Conservation (phyloP, 192 early-diverging fungal species). For the Backusella tarrabulga region DNA sequence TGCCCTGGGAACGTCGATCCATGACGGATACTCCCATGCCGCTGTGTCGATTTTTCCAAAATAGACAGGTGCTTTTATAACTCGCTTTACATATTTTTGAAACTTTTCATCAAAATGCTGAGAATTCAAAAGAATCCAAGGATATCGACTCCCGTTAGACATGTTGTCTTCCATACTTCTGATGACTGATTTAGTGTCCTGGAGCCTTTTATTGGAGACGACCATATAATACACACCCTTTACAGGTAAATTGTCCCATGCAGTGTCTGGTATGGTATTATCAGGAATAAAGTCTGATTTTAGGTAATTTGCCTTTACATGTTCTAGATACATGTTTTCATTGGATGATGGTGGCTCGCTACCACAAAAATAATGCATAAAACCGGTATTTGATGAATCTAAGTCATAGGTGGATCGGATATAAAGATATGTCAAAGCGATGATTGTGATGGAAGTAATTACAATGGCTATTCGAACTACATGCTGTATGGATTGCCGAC, state of each 20-base stretch:
- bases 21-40: conserved; percentile 75
- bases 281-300: not conserved
- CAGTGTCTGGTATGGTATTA: not conserved
- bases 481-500: not conserved
- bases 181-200: conserved; percentile 55
- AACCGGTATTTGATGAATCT: not conserved
- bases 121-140: conserved; percentile 72
- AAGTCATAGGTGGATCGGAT: not conserved
- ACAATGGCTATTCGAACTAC: not conserved
- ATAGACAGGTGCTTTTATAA: conserved; percentile 13
- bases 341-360: not conserved
- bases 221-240: conserved; percentile 37
- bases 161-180: conserved; percentile 66
- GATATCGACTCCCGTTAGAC: conserved; percentile 67
- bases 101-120: conserved; percentile 63
- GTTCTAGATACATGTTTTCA: not conserved
- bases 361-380: not conserved
- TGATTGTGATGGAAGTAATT: not conserved
- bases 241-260: conserved; percentile 16
- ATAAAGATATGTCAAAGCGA: not conserved
- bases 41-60: conserved; percentile 50
- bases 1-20: conserved; percentile 65
- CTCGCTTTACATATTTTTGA: conserved; percentile 19
- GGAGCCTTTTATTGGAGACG: conserved; percentile 66
- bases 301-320: not conserved